Conservation (phyloP, 306 rosid species). For the Carpinus fangiana region DNA sequence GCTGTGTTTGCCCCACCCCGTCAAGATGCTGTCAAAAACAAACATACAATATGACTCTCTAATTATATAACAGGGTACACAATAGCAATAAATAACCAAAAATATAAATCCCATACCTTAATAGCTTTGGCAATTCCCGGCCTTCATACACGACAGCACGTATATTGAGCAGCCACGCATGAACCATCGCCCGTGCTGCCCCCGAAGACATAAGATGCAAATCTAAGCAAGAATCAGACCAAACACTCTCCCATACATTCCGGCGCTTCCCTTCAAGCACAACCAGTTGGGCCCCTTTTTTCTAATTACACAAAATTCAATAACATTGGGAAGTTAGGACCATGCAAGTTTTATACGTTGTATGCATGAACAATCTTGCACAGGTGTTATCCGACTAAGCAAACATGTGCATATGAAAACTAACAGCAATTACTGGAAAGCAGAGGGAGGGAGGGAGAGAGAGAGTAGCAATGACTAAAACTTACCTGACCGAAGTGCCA, state of each 20-base stretch:
- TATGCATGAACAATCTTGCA: conserved; percentile 1
- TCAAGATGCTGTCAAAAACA: conserved; percentile 63
- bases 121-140: conserved; percentile 57
- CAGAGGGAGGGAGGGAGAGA: background rate
- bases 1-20: conserved; percentile 99
- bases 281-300: conserved; percentile 84
- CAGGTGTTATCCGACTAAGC: background rate
- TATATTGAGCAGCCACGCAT: conserved; percentile 75
- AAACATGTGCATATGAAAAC: background rate
- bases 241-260: conserved; percentile 79
- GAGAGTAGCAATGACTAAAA: conserved; percentile 10
- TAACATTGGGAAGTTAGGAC: background rate
- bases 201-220: conserved; percentile 93
- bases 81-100: conserved; percentile 1
- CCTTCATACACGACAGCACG: conserved; percentile 62
- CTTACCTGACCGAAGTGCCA: conserved; percentile 97
- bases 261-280: conserved; percentile 80
- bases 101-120: conserved; percentile 47
- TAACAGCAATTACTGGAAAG: background rate
- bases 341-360: background rate
- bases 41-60: conserved; percentile 2
- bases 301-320: conserved; percentile 36
- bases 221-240: conserved; percentile 78
- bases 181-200: conserved; percentile 95
- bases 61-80: background rate